Evolutionary conservation across 305 asterid genomes (phyloP).

Genomic region (Fraxinus dipetala): DNA sequence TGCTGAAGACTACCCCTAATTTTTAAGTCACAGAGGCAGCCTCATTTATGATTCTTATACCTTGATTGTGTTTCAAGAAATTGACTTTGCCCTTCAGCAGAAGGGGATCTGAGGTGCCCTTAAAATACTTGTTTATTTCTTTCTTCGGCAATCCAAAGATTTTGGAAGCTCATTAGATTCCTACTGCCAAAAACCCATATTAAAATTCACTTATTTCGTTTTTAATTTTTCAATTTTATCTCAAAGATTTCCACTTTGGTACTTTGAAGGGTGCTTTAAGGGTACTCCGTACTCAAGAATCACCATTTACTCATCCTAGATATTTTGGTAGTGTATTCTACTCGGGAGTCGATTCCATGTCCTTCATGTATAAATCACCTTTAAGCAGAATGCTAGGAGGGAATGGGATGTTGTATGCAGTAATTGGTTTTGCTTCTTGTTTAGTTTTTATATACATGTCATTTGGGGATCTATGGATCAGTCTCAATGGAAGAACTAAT

Average conservation of each 20-base stretch:
- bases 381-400: constrained; percentile 50
- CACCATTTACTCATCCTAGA: constrained; percentile 1
- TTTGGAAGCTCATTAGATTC: constrained; percentile 31
- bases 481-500: constrained; percentile 34
- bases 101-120: constrained; percentile 40
- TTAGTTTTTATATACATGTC: constrained; percentile 74
- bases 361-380: constrained; percentile 21
- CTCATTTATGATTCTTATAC: constrained; percentile 30
- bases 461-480: constrained; percentile 78
- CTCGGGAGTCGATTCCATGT: not conserved
- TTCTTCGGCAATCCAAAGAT: constrained; percentile 21
- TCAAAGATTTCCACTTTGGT: constrained; percentile 27
- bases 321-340: constrained; percentile 29
- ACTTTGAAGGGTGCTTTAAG: constrained; percentile 12
- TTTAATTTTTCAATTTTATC: constrained; percentile 1
- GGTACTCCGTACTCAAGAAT: not conserved
- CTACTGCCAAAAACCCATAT: constrained; percentile 11
- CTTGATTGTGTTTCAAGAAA: constrained; percentile 19
- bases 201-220: constrained; percentile 20
- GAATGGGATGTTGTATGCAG: constrained; percentile 78
- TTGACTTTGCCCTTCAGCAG: constrained; percentile 27
- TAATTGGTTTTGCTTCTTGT: constrained; percentile 78
- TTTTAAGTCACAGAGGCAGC: constrained; percentile 14
- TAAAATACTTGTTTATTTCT: constrained; percentile 21
- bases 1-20: constrained; percentile 14